Percentiles rank a stretch among this genome's conserved stretches.
Evolutionary conservation across 345 rosid species (phyloP).

Genomic region (Linum tenue): DNA sequence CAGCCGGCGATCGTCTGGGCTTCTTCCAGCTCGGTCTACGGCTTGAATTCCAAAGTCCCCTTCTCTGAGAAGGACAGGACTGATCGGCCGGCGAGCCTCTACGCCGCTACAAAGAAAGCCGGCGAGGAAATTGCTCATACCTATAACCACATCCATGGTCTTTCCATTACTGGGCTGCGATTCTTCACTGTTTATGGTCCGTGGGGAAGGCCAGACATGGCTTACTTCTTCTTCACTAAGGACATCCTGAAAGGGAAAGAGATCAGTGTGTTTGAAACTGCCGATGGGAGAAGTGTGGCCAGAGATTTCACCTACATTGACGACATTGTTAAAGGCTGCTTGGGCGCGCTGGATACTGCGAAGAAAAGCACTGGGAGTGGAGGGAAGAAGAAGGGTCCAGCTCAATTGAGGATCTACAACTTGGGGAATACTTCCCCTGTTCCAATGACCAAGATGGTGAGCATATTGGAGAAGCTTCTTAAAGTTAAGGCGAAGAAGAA

Average conservation of each 20-base stretch:
- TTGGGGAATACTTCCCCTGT: slow-evolving; percentile 58
- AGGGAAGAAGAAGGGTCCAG: slow-evolving; percentile 34
- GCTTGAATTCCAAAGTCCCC: slow-evolving; percentile 53
- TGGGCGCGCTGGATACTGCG: slow-evolving; percentile 54
- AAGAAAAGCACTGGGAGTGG: slow-evolving; percentile 24
- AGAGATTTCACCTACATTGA: slow-evolving; percentile 65
- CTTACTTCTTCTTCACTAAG: slow-evolving; percentile 59
- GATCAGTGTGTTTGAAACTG: slow-evolving; percentile 36
- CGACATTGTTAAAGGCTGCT: slow-evolving; percentile 60
- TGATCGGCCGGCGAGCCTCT: background rate
- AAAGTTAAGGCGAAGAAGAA: slow-evolving; percentile 53
- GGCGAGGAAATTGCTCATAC: slow-evolving; percentile 52
- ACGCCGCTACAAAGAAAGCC: background rate
- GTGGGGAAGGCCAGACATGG: slow-evolving; percentile 73
- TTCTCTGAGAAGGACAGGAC: slow-evolving; percentile 47
- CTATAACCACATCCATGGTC: slow-evolving; percentile 62
- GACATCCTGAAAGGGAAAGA: slow-evolving; percentile 46
- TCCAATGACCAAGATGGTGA: slow-evolving; percentile 47
- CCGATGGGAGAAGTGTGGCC: slow-evolving; percentile 49
- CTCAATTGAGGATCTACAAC: slow-evolving; percentile 46
- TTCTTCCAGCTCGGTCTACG: slow-evolving; percentile 63
- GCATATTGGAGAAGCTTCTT: slow-evolving; percentile 51
- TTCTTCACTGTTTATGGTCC: slow-evolving; percentile 69
- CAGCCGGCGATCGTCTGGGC: slow-evolving; percentile 71
- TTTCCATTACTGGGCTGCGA: slow-evolving; percentile 46